Percentiles rank a stretch among this genome's conserved stretches.
Conservation (phyloP, 495 filamentous ascomycete genomes). For the Glutinoglossum americanum region DNA sequence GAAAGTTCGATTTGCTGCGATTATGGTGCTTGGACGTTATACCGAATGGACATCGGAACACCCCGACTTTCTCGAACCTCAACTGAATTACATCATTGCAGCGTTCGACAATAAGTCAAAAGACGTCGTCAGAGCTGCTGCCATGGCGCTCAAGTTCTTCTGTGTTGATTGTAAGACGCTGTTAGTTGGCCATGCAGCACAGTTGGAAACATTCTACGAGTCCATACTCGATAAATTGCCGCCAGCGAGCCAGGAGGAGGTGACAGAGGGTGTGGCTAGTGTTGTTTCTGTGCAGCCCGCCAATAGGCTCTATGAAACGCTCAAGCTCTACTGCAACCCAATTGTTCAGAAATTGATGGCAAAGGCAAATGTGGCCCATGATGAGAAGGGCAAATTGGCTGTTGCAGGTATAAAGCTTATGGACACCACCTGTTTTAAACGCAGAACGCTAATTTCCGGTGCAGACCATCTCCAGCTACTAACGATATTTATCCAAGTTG, state of each 20-base stretch:
- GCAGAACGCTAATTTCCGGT: constrained; percentile 10
- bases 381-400: constrained; percentile 56
- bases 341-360: constrained; percentile 68
- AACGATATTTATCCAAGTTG: constrained; percentile 66
- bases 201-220: constrained; percentile 82
- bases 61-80: constrained; percentile 71
- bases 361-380: constrained; percentile 64
- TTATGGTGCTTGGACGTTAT: constrained; percentile 90
- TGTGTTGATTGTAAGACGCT: constrained; percentile 82
- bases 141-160: constrained; percentile 89
- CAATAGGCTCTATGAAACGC: constrained; percentile 53
- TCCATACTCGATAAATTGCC: constrained; percentile 69
- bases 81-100: constrained; percentile 83
- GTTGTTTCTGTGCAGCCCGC: constrained; percentile 73
- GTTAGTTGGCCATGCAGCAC: constrained; percentile 52
- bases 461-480: constrained; percentile 75
- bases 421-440: neutral
- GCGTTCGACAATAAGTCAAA: constrained; percentile 69
- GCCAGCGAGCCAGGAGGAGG: constrained; percentile 70
- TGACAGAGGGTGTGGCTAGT: constrained; percentile 82
- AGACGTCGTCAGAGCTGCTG: constrained; percentile 77
- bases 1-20: constrained; percentile 87
- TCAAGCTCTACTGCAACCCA: constrained; percentile 89
- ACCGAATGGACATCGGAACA: constrained; percentile 95
- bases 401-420: constrained; percentile 44